A percentile compares a stretch with the other conserved stretches of the same genome.
phyloP scores from a whole-genome alignment of 2,329 filamentous ascomycete genomes.

The Aureobasidium pullulans region DNA sequence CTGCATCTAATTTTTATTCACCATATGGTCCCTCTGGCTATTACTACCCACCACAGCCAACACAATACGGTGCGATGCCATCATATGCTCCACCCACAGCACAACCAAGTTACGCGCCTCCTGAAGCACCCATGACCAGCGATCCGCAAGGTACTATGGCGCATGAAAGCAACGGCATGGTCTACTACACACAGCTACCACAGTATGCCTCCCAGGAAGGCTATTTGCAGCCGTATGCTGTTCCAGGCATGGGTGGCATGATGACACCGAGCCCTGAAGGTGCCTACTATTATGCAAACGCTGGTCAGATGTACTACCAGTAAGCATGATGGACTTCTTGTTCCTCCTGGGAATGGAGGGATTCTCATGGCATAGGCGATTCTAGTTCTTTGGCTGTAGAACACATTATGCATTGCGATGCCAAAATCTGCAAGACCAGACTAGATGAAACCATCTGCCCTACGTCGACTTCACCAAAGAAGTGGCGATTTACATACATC shows the following conservation, averaged over 20 bases:
- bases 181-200: conserved; percentile 61
- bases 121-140: conserved; percentile 14
- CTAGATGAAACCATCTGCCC: too few species aligned
- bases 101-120: conserved; percentile 25
- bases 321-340: neutral
- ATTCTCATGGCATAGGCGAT: neutral
- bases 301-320: conserved; percentile 52
- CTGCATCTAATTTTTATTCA: conserved; percentile 50
- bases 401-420: too few species aligned
- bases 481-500: too few species aligned
- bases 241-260: conserved; percentile 68
- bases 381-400: too few species aligned
- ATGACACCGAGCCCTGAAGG: conserved; percentile 54
- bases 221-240: conserved; percentile 44
- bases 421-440: too few species aligned
- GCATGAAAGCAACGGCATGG: conserved; percentile 91
- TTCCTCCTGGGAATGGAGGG: neutral
- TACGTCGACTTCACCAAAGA: too few species aligned
- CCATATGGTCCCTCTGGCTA: conserved; percentile 53
- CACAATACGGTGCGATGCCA: conserved; percentile 15
- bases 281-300: conserved; percentile 47
- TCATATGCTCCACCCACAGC: conserved; percentile 28
- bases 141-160: conserved; percentile 52
- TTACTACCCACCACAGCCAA: conserved; percentile 55
- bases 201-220: conserved; percentile 18